These are phyloP conservation scores for Paramecium primaurelia DNA, from an alignment of 73 alveolate genomes.

Conservation along the genomic window DNA sequence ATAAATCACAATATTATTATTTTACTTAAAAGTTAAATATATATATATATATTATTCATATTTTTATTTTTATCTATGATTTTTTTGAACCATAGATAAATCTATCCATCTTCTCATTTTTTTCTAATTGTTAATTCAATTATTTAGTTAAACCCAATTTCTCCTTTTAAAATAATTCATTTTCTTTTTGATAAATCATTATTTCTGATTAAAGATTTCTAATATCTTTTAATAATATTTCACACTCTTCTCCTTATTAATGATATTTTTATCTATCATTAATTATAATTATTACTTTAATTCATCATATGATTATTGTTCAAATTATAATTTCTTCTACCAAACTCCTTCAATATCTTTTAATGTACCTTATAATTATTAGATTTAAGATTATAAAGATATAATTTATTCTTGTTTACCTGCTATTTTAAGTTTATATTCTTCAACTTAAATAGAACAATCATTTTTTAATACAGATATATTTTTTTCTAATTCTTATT, in stretches of 20 bases:
- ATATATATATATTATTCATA: background rate
- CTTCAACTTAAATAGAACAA: background rate
- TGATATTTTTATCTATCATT: background rate
- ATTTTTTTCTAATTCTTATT: background rate
- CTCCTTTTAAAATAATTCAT: constrained; percentile 8
- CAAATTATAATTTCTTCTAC: background rate
- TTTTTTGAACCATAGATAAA: background rate
- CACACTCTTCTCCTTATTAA: background rate
- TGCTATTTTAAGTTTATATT: background rate
- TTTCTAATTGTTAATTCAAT: background rate
- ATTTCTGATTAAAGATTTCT: constrained; percentile 1
- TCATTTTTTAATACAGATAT: background rate
- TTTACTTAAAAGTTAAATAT: background rate
- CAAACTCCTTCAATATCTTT: background rate
- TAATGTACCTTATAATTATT: background rate
- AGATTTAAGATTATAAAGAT: background rate
- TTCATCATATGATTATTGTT: background rate
- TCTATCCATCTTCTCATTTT: background rate
- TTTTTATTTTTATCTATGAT: background rate
- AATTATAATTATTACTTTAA: background rate
- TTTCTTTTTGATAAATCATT: constrained; percentile 11
- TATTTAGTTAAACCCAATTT: background rate
- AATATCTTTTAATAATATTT: background rate
- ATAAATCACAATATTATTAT: no score
- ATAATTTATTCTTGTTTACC: background rate